Evolutionary conservation across 306 rosid genomes (phyloP).

Genomic region (Glycine latifolia): DNA sequence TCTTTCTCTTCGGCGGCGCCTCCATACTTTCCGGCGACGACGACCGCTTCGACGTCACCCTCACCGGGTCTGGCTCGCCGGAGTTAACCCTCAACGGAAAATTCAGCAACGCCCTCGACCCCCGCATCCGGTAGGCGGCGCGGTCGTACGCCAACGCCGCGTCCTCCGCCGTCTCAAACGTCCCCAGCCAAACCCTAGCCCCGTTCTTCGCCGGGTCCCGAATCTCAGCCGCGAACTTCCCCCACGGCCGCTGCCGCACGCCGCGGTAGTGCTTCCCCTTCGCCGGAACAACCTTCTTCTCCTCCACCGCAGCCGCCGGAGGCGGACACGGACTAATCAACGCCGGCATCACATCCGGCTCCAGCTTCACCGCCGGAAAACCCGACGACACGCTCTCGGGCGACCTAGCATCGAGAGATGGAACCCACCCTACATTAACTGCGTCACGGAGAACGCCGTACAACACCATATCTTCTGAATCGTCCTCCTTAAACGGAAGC

Average conservation of each 20-base stretch:
- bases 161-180: conserved; percentile 94
- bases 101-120: conserved; percentile 83
- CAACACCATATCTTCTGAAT: conserved; percentile 89
- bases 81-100: conserved; percentile 90
- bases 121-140: conserved; percentile 93
- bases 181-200: conserved; percentile 96
- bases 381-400: conserved; percentile 42
- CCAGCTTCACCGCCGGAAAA: conserved; percentile 46
- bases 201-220: conserved; percentile 98
- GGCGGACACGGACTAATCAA: not conserved
- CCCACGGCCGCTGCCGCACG: conserved; percentile 95
- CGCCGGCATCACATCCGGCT: conserved; percentile 53
- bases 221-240: conserved; percentile 96
- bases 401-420: conserved; percentile 58
- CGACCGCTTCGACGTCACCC: conserved; percentile 76
- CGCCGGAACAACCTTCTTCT: conserved; percentile 42
- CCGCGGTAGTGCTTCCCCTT: conserved; percentile 96
- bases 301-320: not conserved
- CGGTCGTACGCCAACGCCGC: conserved; percentile 94
- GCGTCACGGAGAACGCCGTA: conserved; percentile 87
- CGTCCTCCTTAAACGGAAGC: conserved; percentile 81
- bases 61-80: conserved; percentile 93
- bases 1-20: conserved; percentile 65
- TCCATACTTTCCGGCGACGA: conserved; percentile 60
- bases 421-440: conserved; percentile 80